Evolutionary conservation across 768 basidiomycete species (phyloP).

Genomic region (Lactifluus piperatus): DNA sequence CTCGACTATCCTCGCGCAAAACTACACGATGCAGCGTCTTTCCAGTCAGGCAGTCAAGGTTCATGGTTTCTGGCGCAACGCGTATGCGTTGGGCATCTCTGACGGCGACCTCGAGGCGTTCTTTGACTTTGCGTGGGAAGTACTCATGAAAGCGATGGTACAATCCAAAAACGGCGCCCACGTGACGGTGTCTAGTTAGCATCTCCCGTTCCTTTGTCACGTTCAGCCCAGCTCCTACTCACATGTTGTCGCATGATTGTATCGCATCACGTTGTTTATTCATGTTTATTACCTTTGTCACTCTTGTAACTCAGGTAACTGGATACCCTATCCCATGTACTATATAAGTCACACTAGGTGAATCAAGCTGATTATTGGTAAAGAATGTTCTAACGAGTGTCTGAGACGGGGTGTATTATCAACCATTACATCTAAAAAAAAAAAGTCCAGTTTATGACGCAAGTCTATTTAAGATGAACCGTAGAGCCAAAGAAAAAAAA

Average conservation of each 20-base stretch:
- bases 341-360: neutral
- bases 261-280: constrained; percentile 1
- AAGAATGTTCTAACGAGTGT: no score
- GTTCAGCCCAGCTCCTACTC: neutral
- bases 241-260: neutral
- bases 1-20: constrained; percentile 22
- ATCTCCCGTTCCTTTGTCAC: neutral
- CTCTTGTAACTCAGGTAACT: constrained; percentile 5
- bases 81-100: constrained; percentile 40
- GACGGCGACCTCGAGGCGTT: constrained; percentile 39
- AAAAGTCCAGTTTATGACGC: neutral
- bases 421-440: no score
- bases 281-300: constrained; percentile 8
- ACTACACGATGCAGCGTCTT: constrained; percentile 26
- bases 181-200: neutral
- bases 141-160: constrained; percentile 35
- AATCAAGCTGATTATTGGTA: neutral
- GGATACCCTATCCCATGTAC: neutral
- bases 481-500: neutral
- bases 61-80: constrained; percentile 46
- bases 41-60: constrained; percentile 30
- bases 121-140: constrained; percentile 43
- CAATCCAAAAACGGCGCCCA: constrained; percentile 7
- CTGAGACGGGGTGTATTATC: no score
- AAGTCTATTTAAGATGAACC: neutral